These are phyloP conservation scores for Trichoderma asperellum DNA, from an alignment of 2,329 filamentous ascomycete genomes.

Conservation along the genomic window DNA sequence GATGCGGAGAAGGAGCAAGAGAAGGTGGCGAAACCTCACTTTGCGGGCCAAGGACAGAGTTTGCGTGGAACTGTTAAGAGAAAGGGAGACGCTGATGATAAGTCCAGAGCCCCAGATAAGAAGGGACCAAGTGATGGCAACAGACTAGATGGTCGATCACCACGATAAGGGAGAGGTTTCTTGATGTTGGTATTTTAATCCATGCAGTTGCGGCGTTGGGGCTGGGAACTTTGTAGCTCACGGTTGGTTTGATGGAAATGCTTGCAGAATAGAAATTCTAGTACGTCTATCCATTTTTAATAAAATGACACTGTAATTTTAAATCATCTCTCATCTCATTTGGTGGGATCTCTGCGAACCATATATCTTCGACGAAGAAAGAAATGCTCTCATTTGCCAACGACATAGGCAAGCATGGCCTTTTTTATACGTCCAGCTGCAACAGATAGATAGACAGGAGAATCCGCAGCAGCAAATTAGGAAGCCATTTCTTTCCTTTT, in stretches of 20 bases:
- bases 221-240: conserved; percentile 4
- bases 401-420: background rate
- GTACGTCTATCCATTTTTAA: background rate
- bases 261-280: conserved; percentile 9
- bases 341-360: background rate
- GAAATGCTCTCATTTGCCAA: background rate
- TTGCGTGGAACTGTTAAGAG: conserved; percentile 72
- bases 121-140: conserved; percentile 50
- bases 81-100: conserved; percentile 60
- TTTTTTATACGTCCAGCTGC: background rate
- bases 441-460: background rate
- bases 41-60: conserved; percentile 84
- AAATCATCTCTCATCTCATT: background rate
- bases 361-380: background rate
- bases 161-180: conserved; percentile 33
- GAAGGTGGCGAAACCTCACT: conserved; percentile 70
- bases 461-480: background rate
- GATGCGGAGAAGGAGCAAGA: conserved; percentile 71
- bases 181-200: background rate
- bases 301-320: background rate
- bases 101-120: conserved; percentile 53
- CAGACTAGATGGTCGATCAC: conserved; percentile 49
- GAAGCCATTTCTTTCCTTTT: background rate
- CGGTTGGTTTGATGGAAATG: background rate
- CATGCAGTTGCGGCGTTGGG: conserved; percentile 19